Conservation (phyloP, 2,329 filamentous ascomycete genomes). For the Orbilia blumenaviensis region DNA sequence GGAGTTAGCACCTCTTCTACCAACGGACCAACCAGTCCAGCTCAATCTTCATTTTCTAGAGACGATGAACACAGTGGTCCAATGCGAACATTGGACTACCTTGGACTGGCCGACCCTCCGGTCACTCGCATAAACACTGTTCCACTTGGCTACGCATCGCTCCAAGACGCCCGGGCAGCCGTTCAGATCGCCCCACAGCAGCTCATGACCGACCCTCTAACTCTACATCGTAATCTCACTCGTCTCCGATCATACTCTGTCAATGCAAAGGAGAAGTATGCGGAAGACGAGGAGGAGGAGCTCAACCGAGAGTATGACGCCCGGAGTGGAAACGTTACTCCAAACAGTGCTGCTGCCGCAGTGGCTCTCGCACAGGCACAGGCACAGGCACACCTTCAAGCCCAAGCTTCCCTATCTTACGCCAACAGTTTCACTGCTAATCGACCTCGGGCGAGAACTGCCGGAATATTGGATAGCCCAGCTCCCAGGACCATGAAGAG, state of each 20-base stretch:
- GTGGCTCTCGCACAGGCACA: slow-evolving; percentile 70
- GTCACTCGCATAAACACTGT: slow-evolving; percentile 77
- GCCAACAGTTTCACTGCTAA: slow-evolving; percentile 74
- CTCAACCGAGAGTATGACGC: slow-evolving; percentile 66
- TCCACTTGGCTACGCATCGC: slow-evolving; percentile 58
- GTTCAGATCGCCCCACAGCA: slow-evolving; percentile 68
- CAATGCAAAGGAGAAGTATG: slow-evolving; percentile 97
- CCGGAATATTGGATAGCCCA: slow-evolving; percentile 85
- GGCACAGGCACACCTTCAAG: slow-evolving; percentile 66
- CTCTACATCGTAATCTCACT: slow-evolving; percentile 78
- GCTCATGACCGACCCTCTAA: slow-evolving; percentile 74
- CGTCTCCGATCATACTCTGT: slow-evolving; percentile 97
- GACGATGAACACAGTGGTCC: slow-evolving; percentile 88
- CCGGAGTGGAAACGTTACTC: slow-evolving; percentile 70
- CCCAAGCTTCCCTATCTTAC: slow-evolving; percentile 64
- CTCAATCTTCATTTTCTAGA: slow-evolving; percentile 83
- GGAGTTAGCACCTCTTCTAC: slow-evolving; percentile 83
- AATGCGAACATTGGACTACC: slow-evolving; percentile 90
- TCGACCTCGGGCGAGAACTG: slow-evolving; percentile 87
- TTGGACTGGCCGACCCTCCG: slow-evolving; percentile 92
- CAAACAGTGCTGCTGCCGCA: slow-evolving; percentile 67
- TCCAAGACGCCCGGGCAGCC: slow-evolving; percentile 66
- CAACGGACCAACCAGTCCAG: slow-evolving; percentile 86
- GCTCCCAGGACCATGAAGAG: slow-evolving; percentile 72
- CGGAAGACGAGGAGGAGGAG: slow-evolving; percentile 83